phyloP scores from a whole-genome alignment of 345 rosid genomes.

The Rhodamnia rubescens region DNA sequence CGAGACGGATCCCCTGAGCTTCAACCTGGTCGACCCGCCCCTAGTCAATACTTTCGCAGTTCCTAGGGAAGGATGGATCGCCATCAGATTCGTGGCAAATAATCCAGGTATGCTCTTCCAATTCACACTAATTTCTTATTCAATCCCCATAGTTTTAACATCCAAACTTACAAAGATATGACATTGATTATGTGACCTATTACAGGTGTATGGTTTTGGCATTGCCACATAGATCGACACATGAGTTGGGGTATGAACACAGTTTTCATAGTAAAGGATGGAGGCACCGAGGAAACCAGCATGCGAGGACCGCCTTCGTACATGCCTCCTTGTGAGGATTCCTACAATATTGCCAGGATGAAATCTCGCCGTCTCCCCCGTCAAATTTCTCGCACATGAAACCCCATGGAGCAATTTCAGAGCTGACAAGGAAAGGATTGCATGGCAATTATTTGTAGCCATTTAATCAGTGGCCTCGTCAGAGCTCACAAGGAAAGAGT shows the following conservation, averaged over 20 bases:
- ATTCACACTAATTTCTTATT: not conserved
- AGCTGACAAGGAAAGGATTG: not conserved
- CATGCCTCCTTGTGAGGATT: conserved; percentile 11
- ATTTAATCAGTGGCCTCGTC: not conserved
- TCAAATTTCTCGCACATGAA: not conserved
- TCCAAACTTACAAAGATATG: not conserved
- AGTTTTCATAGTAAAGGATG: conserved; percentile 18
- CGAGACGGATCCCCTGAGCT: conserved; percentile 4
- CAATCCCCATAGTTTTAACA: not conserved
- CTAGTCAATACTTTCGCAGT: conserved; percentile 8
- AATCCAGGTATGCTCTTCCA: conserved; percentile 12
- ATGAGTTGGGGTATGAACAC: conserved; percentile 21
- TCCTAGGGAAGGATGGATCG: conserved; percentile 17
- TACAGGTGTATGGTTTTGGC: conserved; percentile 25
- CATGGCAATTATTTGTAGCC: not conserved
- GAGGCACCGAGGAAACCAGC: not conserved
- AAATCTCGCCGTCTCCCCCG: not conserved
- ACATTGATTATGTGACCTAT: not conserved
- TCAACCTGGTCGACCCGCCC: conserved; percentile 22
- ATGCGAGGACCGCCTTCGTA: conserved; percentile 1
- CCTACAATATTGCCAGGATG: not conserved
- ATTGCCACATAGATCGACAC: conserved; percentile 19
- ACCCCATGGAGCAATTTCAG: not conserved
- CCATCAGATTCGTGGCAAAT: conserved; percentile 13
- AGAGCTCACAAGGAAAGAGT: too few species aligned